phyloP scores from a whole-genome alignment of 805 yeast genomes.

The Candida patagonica region DNA sequence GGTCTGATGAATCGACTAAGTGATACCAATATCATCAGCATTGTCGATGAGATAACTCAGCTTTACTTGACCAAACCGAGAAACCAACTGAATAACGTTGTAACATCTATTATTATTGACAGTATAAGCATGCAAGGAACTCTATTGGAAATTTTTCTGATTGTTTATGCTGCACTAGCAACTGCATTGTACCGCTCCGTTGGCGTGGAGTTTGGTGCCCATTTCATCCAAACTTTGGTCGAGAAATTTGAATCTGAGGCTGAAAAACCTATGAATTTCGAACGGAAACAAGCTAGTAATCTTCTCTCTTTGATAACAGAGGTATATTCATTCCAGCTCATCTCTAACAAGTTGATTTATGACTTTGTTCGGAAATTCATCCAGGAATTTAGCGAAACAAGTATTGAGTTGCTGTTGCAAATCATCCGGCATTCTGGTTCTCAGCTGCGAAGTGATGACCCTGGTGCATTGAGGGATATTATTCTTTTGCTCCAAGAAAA shows the following conservation, averaged over 20 bases:
- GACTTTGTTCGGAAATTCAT: slow-evolving; percentile 53
- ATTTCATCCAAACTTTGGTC: slow-evolving; percentile 68
- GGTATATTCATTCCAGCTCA: slow-evolving; percentile 66
- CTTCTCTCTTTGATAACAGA: slow-evolving; percentile 66
- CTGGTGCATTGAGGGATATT: slow-evolving; percentile 73
- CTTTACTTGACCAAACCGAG: slow-evolving; percentile 63
- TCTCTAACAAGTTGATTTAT: slow-evolving; percentile 66
- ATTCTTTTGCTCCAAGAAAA: slow-evolving; percentile 47
- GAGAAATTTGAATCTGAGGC: slow-evolving; percentile 45
- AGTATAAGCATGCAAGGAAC: slow-evolving; percentile 56
- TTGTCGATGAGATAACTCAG: slow-evolving; percentile 57
- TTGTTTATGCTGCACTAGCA: slow-evolving; percentile 67
- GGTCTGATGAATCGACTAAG: slow-evolving; percentile 84
- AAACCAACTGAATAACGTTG: slow-evolving; percentile 63
- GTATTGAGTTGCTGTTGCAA: slow-evolving; percentile 69
- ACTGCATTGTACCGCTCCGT: slow-evolving; percentile 64
- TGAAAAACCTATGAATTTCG: slow-evolving; percentile 10
- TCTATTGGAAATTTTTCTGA: slow-evolving; percentile 67
- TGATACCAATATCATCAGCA: slow-evolving; percentile 68
- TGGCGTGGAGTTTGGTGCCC: slow-evolving; percentile 91
- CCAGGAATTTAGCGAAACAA: slow-evolving; percentile 50
- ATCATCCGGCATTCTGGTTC: slow-evolving; percentile 70
- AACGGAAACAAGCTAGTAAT: slow-evolving; percentile 47
- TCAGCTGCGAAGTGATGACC: slow-evolving; percentile 84
- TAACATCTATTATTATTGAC: slow-evolving; percentile 55